phyloP scores from a whole-genome alignment of 345 rosid species.

The Gossypium anomalum region DNA sequence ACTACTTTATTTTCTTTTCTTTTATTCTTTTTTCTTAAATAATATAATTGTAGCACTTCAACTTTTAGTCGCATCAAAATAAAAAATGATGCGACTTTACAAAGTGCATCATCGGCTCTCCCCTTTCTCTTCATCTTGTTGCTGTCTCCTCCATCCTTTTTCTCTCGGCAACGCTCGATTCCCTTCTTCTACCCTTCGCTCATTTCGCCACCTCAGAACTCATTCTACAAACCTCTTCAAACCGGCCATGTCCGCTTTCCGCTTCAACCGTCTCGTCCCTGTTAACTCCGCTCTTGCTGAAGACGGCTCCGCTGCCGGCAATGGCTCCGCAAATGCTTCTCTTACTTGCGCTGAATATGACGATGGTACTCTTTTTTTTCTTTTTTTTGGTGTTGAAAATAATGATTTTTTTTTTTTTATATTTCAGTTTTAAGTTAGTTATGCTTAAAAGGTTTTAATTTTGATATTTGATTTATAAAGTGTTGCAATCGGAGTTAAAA shows the following conservation, averaged over 20 bases:
- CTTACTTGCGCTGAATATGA: slow-evolving; percentile 37
- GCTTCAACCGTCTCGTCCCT: slow-evolving; percentile 47
- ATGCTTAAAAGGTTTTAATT: too few relatives aligned
- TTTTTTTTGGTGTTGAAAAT: background rate
- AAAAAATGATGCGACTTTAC: slow-evolving; percentile 39
- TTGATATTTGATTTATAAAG: slow-evolving; percentile 27
- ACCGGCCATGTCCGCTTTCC: slow-evolving; percentile 34
- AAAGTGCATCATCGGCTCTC: slow-evolving; percentile 49
- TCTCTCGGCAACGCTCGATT: background rate
- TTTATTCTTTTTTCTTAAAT: too few relatives aligned
- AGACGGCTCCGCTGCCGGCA: slow-evolving; percentile 31
- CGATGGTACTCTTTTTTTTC: slow-evolving; percentile 31
- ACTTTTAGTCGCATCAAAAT: background rate
- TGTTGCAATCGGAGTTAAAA: slow-evolving; percentile 40
- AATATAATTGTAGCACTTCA: background rate
- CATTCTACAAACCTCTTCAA: slow-evolving; percentile 17
- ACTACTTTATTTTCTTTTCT: too few relatives aligned
- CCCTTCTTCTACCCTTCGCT: slow-evolving; percentile 16
- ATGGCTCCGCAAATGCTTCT: slow-evolving; percentile 22
- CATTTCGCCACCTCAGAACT: slow-evolving; percentile 34
- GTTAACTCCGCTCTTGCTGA: slow-evolving; percentile 36
- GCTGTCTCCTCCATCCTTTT: slow-evolving; percentile 18
- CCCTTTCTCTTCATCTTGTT: slow-evolving; percentile 16
- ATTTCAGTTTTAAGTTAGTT: background rate
- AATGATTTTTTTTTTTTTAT: background rate